Evolutionary conservation across 2,329 filamentous ascomycete species (phyloP).

Genomic region (Pseudomassariella vexata): DNA sequence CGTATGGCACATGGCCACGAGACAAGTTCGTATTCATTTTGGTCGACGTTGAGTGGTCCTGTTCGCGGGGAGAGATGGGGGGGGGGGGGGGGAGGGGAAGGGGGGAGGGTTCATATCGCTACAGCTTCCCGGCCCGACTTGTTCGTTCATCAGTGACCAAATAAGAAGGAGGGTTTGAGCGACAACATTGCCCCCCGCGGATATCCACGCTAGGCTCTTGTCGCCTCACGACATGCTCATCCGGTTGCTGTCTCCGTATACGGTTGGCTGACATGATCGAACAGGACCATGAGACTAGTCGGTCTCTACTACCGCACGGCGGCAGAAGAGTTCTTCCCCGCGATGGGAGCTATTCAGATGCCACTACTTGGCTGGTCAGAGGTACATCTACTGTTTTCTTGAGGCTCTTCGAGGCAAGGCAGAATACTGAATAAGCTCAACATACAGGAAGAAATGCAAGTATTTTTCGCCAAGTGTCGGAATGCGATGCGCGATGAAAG

Average conservation of each 20-base stretch:
- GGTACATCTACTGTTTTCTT: too few relatives aligned
- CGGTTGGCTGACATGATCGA: neutral
- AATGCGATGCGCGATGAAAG: slow-evolving; percentile 20
- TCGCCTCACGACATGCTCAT: neutral
- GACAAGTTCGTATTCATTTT: slow-evolving; percentile 13
- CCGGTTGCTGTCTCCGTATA: neutral
- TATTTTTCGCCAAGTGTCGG: slow-evolving; percentile 19
- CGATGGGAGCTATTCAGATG: slow-evolving; percentile 32
- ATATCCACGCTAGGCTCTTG: too few relatives aligned
- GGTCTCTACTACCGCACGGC: slow-evolving; percentile 35
- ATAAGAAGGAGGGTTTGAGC: too few relatives aligned
- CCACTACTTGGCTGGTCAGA: slow-evolving; percentile 29
- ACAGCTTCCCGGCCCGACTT: too few relatives aligned
- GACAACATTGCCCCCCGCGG: too few relatives aligned
- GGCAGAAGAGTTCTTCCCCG: slow-evolving; percentile 34
- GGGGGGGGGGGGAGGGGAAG: too few relatives aligned
- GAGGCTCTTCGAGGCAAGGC: neutral
- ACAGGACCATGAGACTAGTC: slow-evolving; percentile 30
- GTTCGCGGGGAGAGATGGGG: too few relatives aligned
- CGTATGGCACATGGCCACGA: slow-evolving; percentile 20
- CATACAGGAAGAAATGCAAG: slow-evolving; percentile 17
- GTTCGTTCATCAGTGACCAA: too few relatives aligned
- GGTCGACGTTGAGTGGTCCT: neutral
- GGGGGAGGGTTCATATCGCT: too few relatives aligned
- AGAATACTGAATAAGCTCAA: neutral